Evolutionary conservation across 805 yeast species (phyloP).

Genomic region (Dipodascopsis uninucleata): DNA sequence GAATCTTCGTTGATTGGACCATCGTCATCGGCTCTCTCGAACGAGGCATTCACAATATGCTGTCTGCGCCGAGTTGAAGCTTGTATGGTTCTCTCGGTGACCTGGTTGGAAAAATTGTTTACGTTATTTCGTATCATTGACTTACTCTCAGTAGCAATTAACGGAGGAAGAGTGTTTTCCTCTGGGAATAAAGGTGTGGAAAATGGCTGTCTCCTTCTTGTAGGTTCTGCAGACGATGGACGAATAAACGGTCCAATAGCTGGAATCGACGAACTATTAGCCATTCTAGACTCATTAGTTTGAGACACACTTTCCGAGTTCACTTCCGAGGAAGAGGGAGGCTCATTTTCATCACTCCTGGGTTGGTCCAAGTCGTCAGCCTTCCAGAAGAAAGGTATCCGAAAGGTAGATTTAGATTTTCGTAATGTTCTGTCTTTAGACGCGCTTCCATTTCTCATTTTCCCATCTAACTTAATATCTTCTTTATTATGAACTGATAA

Average conservation of each 20-base stretch:
- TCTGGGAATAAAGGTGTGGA: slow-evolving; percentile 24
- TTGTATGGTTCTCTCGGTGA: slow-evolving; percentile 1
- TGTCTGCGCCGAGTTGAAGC: slow-evolving; percentile 7
- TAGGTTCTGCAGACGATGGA: not conserved
- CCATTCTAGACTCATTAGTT: too few relatives aligned
- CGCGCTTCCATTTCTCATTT: not conserved
- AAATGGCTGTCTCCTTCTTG: slow-evolving; percentile 11
- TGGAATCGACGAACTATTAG: not conserved
- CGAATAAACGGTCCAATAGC: not conserved
- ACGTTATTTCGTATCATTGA: slow-evolving; percentile 16
- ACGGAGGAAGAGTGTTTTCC: slow-evolving; percentile 20
- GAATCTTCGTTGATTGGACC: slow-evolving; percentile 3
- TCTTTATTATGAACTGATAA: not conserved
- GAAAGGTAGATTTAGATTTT: slow-evolving; percentile 14
- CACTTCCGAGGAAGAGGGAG: slow-evolving; percentile 10
- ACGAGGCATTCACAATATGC: slow-evolving; percentile 14
- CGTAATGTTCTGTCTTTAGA: not conserved
- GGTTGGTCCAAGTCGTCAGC: slow-evolving; percentile 26
- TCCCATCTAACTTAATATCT: not conserved
- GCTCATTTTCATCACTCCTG: slow-evolving; percentile 24
- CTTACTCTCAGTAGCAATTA: slow-evolving; percentile 2
- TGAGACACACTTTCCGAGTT: too few relatives aligned
- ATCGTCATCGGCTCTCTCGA: slow-evolving; percentile 7
- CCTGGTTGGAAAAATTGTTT: slow-evolving; percentile 3
- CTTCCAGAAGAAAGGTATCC: slow-evolving; percentile 28